Evolutionary conservation across 139 green algal genomes (phyloP).

Genomic region (Astrephomene gubernaculifera): DNA sequence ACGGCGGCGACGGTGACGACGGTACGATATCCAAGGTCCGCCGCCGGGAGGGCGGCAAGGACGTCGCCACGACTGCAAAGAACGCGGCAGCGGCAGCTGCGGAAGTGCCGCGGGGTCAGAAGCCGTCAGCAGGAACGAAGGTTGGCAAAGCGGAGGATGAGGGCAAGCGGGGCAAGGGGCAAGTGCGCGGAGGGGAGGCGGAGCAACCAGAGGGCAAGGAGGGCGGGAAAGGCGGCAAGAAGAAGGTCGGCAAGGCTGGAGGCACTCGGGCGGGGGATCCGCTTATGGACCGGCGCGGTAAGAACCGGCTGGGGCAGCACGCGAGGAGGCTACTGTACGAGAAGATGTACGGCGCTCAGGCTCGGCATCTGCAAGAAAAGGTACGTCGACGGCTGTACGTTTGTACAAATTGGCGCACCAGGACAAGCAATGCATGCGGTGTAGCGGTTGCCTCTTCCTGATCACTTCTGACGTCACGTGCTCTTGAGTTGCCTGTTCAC

Average conservation of each 20-base stretch:
- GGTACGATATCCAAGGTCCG: neutral
- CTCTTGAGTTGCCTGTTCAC: no score
- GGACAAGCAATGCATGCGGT: no score
- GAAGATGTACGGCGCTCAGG: slow-evolving; percentile 51
- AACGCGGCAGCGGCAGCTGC: neutral
- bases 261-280: slow-evolving; percentile 33
- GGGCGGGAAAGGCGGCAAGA: slow-evolving; percentile 27
- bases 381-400: no score
- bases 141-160: neutral
- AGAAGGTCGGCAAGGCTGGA: slow-evolving; percentile 23
- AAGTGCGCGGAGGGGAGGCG: no score
- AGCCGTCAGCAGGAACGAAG: neutral
- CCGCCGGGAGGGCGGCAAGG: neutral
- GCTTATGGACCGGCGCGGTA: slow-evolving; percentile 26
- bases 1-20: neutral
- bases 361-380: slow-evolving; percentile 46
- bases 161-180: slow-evolving; percentile 7
- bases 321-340: slow-evolving; percentile 60
- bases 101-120: neutral
- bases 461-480: no score
- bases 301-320: slow-evolving; percentile 73
- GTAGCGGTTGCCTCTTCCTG: no score
- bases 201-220: slow-evolving; percentile 37
- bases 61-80: neutral
- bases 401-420: no score